Conservation (phyloP, 345 rosid genomes). For the Gossypium mustelinum region DNA sequence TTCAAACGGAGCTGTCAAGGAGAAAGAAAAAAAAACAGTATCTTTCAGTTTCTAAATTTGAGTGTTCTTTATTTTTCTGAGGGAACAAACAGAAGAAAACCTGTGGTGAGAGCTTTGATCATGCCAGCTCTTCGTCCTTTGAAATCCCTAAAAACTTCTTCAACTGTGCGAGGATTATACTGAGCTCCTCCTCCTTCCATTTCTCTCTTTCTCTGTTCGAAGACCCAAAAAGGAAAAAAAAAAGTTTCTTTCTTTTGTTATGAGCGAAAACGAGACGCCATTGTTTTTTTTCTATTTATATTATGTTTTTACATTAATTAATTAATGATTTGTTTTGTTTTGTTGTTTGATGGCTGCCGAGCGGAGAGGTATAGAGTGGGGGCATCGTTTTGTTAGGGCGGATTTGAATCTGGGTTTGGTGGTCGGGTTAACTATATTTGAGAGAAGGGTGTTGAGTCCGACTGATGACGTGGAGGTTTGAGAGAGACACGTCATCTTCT, state of each 20-base stretch:
- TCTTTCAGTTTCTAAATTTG: background rate
- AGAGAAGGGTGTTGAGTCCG: conserved; percentile 19
- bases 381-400: conserved; percentile 16
- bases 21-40: background rate
- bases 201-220: conserved; percentile 2
- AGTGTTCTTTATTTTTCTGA: background rate
- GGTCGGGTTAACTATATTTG: conserved; percentile 25
- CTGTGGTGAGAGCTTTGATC: conserved; percentile 65
- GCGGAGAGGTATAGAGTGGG: conserved; percentile 13
- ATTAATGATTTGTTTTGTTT: background rate
- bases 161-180: conserved; percentile 61
- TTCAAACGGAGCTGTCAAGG: background rate
- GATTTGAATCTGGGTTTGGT: conserved; percentile 36
- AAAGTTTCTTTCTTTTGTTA: background rate
- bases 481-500: background rate
- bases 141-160: conserved; percentile 71
- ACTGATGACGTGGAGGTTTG: background rate
- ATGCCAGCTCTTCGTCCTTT: conserved; percentile 65
- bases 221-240: background rate
- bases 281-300: background rate
- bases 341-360: background rate
- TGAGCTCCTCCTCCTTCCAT: conserved; percentile 44
- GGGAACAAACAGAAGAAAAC: conserved; percentile 28
- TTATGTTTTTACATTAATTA: too few species aligned
- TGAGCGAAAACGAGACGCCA: background rate